A percentile compares a stretch with the other conserved stretches of the same genome.
These are phyloP conservation scores for Xerocomellus chrysenteron DNA, from an alignment of 768 basidiomycete genomes.

Conservation along the genomic window DNA sequence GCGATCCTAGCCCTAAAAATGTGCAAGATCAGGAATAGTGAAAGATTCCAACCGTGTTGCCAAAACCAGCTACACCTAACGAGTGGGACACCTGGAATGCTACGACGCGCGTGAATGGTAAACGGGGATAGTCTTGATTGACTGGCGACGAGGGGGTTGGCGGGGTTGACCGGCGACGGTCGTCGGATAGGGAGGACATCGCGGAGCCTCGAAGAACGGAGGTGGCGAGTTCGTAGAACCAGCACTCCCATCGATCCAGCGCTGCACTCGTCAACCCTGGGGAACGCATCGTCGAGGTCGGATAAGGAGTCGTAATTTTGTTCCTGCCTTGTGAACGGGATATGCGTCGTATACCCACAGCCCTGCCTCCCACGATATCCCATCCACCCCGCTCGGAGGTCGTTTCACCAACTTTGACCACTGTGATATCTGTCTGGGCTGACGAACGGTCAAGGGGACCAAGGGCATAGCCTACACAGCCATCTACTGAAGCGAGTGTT, in stretches of 20 bases:
- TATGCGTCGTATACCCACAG: conserved; percentile 71
- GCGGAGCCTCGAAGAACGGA: conserved; percentile 49
- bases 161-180: conserved; percentile 9
- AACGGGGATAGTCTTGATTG: conserved; percentile 42
- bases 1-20: background rate
- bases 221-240: conserved; percentile 66
- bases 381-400: conserved; percentile 77
- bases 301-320: conserved; percentile 20
- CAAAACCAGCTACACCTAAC: conserved; percentile 68
- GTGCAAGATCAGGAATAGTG: conserved; percentile 23
- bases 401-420: conserved; percentile 53
- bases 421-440: conserved; percentile 48
- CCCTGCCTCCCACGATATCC: conserved; percentile 56
- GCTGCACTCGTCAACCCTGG: conserved; percentile 59
- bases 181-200: conserved; percentile 45
- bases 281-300: conserved; percentile 13
- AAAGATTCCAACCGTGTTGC: conserved; percentile 54
- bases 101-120: conserved; percentile 80
- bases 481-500: conserved; percentile 40
- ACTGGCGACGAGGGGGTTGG: background rate
- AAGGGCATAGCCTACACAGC: conserved; percentile 26
- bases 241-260: conserved; percentile 81
- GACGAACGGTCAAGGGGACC: conserved; percentile 38
- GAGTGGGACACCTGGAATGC: conserved; percentile 52
- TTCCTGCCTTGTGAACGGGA: conserved; percentile 42